Conservation (phyloP, 805 yeast species). For the Naumovozyma baii region DNA sequence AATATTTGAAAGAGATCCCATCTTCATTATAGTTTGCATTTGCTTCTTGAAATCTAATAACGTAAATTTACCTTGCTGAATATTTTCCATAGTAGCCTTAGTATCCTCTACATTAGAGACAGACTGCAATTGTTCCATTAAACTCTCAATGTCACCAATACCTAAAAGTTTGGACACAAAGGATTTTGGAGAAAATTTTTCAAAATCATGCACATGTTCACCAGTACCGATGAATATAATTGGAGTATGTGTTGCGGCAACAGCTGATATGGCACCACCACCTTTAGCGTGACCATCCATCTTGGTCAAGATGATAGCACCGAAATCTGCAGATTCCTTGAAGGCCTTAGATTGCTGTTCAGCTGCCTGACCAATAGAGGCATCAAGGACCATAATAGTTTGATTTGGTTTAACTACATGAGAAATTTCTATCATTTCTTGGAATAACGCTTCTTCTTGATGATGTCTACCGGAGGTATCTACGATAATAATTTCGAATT, state of each 20-base stretch:
- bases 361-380: conserved; percentile 97
- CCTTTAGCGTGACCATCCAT: conserved; percentile 99
- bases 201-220: conserved; percentile 89
- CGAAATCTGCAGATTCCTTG: conserved; percentile 86
- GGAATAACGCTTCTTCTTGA: conserved; percentile 84
- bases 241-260: conserved; percentile 93
- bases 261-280: conserved; percentile 98
- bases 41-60: conserved; percentile 86
- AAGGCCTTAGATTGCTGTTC: conserved; percentile 90
- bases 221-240: conserved; percentile 96
- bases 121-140: conserved; percentile 82
- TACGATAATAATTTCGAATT: conserved; percentile 86
- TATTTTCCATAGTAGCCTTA: conserved; percentile 80
- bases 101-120: conserved; percentile 72
- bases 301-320: conserved; percentile 88
- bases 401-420: conserved; percentile 86
- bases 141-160: conserved; percentile 88
- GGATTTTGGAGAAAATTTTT: conserved; percentile 79
- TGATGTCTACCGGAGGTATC: conserved; percentile 98
- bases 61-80: conserved; percentile 91
- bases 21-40: conserved; percentile 87
- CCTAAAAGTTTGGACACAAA: conserved; percentile 89
- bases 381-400: conserved; percentile 95
- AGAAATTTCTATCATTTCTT: conserved; percentile 90
- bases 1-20: conserved; percentile 92